phyloP scores from a whole-genome alignment of 2,329 filamentous ascomycete genomes.

The Polytolypa hystricis region DNA sequence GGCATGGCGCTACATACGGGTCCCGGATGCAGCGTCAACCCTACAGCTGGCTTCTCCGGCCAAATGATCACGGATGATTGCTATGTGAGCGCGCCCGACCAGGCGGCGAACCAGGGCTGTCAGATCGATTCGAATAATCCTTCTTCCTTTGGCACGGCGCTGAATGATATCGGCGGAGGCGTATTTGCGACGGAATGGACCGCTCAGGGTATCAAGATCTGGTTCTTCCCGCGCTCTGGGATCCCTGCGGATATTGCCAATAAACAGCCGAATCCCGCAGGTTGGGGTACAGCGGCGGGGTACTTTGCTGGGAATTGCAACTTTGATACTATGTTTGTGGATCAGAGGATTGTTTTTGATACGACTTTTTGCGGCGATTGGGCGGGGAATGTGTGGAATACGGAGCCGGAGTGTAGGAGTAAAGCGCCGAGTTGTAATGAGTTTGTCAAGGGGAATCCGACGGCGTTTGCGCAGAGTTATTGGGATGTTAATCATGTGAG shows the following conservation, averaged over 20 bases:
- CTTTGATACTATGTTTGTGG: constrained; percentile 29
- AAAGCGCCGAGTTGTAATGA: constrained; percentile 8
- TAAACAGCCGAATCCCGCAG: constrained; percentile 33
- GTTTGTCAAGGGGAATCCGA: constrained; percentile 10
- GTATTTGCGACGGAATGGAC: constrained; percentile 42
- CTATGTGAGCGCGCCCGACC: constrained; percentile 32
- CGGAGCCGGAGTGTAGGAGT: constrained; percentile 4
- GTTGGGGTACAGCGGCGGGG: constrained; percentile 37
- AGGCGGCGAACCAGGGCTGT: constrained; percentile 32
- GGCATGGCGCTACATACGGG: constrained; percentile 41
- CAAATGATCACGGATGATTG: constrained; percentile 38
- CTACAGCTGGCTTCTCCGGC: constrained; percentile 39
- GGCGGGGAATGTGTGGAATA: constrained; percentile 30
- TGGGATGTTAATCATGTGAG: constrained; percentile 11
- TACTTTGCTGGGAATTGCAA: constrained; percentile 33
- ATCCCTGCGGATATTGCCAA: constrained; percentile 37
- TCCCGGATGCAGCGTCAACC: constrained; percentile 31
- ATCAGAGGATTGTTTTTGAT: constrained; percentile 38
- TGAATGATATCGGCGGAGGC: constrained; percentile 42
- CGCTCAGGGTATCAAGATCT: constrained; percentile 37
- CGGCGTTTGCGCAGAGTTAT: constrained; percentile 8
- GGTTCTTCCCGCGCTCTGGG: constrained; percentile 37
- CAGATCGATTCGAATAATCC: constrained; percentile 26
- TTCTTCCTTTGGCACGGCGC: constrained; percentile 39
- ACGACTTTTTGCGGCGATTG: constrained; percentile 47